phyloP scores from a whole-genome alignment of 179 eudicot genomes.

The Spergularia azorica region DNA sequence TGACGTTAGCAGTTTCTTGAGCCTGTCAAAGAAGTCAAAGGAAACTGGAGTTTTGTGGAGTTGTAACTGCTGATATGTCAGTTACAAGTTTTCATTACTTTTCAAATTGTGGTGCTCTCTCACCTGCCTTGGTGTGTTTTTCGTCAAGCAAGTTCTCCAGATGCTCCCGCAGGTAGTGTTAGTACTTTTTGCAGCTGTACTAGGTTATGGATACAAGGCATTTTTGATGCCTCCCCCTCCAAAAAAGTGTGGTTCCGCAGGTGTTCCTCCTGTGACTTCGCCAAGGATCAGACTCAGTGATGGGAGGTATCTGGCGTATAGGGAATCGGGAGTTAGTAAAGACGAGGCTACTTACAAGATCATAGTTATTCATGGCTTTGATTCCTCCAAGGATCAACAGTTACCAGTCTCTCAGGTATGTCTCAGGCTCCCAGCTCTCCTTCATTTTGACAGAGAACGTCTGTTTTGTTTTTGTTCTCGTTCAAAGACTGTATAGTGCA shows the following conservation, averaged over 20 bases:
- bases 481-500: too few relatives aligned
- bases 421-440: background rate
- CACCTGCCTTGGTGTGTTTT: too few relatives aligned
- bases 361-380: constrained; percentile 82
- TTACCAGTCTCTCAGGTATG: constrained; percentile 63
- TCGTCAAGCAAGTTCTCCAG: too few relatives aligned
- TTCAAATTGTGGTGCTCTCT: too few relatives aligned
- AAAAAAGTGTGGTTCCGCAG: constrained; percentile 32
- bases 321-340: constrained; percentile 74
- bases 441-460: constrained; percentile 1
- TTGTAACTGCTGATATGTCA: constrained; percentile 22
- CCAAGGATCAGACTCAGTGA: constrained; percentile 61
- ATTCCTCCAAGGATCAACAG: constrained; percentile 65
- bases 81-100: constrained; percentile 24
- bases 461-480: background rate
- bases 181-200: constrained; percentile 14
- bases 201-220: constrained; percentile 27
- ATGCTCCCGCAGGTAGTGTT: constrained; percentile 20
- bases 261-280: constrained; percentile 42
- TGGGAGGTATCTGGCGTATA: constrained; percentile 79
- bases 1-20: background rate
- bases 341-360: constrained; percentile 64
- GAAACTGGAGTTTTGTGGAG: constrained; percentile 19
- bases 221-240: constrained; percentile 36
- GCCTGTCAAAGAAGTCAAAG: constrained; percentile 9